These are phyloP conservation scores for Penicillium capsulatum DNA, from an alignment of 2,329 filamentous ascomycete species.

Conservation along the genomic window DNA sequence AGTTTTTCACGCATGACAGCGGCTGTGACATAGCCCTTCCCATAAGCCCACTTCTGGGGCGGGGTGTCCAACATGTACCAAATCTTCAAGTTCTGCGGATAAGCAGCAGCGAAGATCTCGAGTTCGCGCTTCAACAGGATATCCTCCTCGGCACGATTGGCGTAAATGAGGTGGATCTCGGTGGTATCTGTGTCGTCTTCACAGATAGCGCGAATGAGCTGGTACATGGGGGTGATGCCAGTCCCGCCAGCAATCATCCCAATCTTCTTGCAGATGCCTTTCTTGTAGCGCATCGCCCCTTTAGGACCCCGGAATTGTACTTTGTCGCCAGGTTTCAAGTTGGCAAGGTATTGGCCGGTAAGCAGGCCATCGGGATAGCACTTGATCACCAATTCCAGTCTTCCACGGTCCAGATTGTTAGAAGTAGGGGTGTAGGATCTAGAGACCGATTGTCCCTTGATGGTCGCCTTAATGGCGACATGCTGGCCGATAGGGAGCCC, in stretches of 20 bases:
- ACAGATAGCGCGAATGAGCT: constrained; percentile 61
- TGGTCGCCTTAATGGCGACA: constrained; percentile 49
- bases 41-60: constrained; percentile 46
- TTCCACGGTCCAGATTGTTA: constrained; percentile 32
- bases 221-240: too few relatives aligned
- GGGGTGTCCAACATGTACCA: constrained; percentile 54
- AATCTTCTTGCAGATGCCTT: constrained; percentile 30
- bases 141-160: constrained; percentile 56
- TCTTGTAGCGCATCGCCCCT: constrained; percentile 32
- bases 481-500: constrained; percentile 58
- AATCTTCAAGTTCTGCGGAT: constrained; percentile 51
- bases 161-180: constrained; percentile 55
- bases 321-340: constrained; percentile 30
- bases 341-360: constrained; percentile 31
- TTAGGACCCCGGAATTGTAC: constrained; percentile 38
- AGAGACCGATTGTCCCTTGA: constrained; percentile 46
- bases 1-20: constrained; percentile 50
- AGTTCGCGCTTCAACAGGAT: constrained; percentile 57
- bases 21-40: constrained; percentile 50
- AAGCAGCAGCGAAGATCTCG: too few relatives aligned
- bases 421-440: constrained; percentile 53
- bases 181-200: constrained; percentile 58
- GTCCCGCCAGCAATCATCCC: too few relatives aligned
- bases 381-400: constrained; percentile 35
- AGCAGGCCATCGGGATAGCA: constrained; percentile 35